Evolutionary conservation across 345 rosid species (phyloP).

Genomic region (Firmiana major): DNA sequence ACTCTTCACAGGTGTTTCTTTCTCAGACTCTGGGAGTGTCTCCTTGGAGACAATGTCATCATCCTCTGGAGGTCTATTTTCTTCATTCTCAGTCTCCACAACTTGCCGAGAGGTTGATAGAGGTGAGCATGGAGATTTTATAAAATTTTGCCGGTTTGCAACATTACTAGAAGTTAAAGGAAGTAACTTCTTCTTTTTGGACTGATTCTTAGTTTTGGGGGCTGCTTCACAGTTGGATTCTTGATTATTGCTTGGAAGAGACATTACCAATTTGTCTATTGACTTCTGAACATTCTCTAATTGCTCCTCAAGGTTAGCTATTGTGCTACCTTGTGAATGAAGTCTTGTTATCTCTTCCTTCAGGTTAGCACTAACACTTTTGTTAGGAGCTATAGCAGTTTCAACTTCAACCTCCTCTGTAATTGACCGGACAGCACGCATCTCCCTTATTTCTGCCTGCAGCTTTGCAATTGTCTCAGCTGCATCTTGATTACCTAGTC

Average conservation of each 20-base stretch:
- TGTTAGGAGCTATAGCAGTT: slow-evolving; percentile 57
- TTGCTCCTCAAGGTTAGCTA: slow-evolving; percentile 92
- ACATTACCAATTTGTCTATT: slow-evolving; percentile 91
- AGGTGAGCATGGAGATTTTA: slow-evolving; percentile 91
- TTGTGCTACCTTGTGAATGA: slow-evolving; percentile 93
- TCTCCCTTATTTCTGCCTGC: slow-evolving; percentile 93
- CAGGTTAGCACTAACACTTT: slow-evolving; percentile 88
- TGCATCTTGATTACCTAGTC: slow-evolving; percentile 98
- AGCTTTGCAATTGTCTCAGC: slow-evolving; percentile 97
- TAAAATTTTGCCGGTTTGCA: slow-evolving; percentile 61
- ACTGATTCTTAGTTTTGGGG: slow-evolving; percentile 60
- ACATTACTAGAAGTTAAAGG: slow-evolving; percentile 77
- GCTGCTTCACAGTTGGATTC: slow-evolving; percentile 44
- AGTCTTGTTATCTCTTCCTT: slow-evolving; percentile 99
- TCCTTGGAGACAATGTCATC: slow-evolving; percentile 40
- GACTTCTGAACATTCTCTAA: slow-evolving; percentile 97
- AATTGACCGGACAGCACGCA: slow-evolving; percentile 61
- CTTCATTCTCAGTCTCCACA: slow-evolving; percentile 56
- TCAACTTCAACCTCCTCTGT: slow-evolving; percentile 58
- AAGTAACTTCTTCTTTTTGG: slow-evolving; percentile 77
- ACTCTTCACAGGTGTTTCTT: slow-evolving; percentile 68
- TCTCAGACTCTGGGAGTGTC: slow-evolving; percentile 46
- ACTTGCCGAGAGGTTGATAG: slow-evolving; percentile 74
- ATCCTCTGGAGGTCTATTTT: slow-evolving; percentile 79
- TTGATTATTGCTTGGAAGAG: slow-evolving; percentile 66